Evolutionary conservation across 1,284 basidiomycete species (phyloP).

Genomic region (Coniferiporia weirii): DNA sequence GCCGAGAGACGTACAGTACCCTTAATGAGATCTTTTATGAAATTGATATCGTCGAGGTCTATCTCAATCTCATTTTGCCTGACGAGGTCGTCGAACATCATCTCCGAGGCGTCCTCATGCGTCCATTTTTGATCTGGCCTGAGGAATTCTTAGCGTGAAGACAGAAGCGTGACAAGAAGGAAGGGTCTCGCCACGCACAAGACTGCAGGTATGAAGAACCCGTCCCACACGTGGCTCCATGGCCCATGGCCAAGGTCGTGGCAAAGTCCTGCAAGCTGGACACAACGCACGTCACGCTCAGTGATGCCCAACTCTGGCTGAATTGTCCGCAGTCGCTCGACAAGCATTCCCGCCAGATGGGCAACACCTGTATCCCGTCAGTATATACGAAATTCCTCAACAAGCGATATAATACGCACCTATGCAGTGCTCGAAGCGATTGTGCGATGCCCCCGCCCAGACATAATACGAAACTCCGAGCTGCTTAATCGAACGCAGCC

Average conservation of each 20-base stretch:
- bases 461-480: slow-evolving; percentile 70
- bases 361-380: slow-evolving; percentile 51
- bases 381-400: neutral
- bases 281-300: slow-evolving; percentile 60
- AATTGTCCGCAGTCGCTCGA: slow-evolving; percentile 46
- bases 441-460: slow-evolving; percentile 72
- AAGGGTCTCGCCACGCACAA: slow-evolving; percentile 35
- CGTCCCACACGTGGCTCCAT: slow-evolving; percentile 72
- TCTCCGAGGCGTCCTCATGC: slow-evolving; percentile 66
- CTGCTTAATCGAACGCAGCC: slow-evolving; percentile 69
- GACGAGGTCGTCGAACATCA: slow-evolving; percentile 67
- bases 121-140: slow-evolving; percentile 48
- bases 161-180: neutral
- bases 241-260: slow-evolving; percentile 74
- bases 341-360: slow-evolving; percentile 59
- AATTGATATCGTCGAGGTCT: slow-evolving; percentile 39
- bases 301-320: slow-evolving; percentile 64
- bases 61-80: slow-evolving; percentile 45
- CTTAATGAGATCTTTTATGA: slow-evolving; percentile 66
- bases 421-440: slow-evolving; percentile 73
- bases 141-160: slow-evolving; percentile 17
- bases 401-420: slow-evolving; percentile 37
- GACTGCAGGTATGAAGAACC: slow-evolving; percentile 53
- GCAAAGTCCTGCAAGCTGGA: slow-evolving; percentile 65
- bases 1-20: slow-evolving; percentile 45